phyloP scores from a whole-genome alignment of 352 stramenopile genomes.

The Halophytophthora batemanensis region DNA sequence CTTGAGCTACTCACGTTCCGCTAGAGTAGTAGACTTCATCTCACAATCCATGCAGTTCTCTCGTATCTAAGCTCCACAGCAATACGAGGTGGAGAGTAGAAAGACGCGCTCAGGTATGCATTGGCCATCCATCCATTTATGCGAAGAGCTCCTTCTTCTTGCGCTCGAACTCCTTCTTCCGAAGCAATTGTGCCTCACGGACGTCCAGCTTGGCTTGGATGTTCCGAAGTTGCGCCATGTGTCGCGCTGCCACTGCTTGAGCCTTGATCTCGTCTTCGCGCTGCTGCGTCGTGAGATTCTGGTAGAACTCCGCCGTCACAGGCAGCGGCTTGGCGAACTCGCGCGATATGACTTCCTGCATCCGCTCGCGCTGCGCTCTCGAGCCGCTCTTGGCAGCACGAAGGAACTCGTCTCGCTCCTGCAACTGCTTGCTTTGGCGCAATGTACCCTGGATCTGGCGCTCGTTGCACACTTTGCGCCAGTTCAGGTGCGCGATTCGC shows the following conservation, averaged over 20 bases:
- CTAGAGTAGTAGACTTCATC: conserved; percentile 13
- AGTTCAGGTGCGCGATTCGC: conserved; percentile 63
- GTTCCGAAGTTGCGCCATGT: conserved; percentile 46
- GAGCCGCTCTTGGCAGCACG: conserved; percentile 38
- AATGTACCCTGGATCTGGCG: conserved; percentile 64
- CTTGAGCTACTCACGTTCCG: conserved; percentile 89
- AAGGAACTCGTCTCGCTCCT: conserved; percentile 61
- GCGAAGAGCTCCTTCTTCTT: conserved; percentile 64
- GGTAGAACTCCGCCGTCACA: conserved; percentile 38
- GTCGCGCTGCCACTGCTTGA: conserved; percentile 25
- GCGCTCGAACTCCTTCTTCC: conserved; percentile 58
- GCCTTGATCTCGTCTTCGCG: conserved; percentile 28
- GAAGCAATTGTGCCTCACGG: conserved; percentile 32
- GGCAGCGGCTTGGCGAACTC: conserved; percentile 57
- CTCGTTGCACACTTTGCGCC: conserved; percentile 72
- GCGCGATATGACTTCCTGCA: conserved; percentile 49
- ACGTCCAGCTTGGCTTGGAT: conserved; percentile 55
- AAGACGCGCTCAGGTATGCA: too few species aligned
- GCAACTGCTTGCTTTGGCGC: conserved; percentile 52
- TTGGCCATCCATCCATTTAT: conserved; percentile 1
- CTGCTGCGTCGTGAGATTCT: conserved; percentile 22
- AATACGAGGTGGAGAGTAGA: too few species aligned
- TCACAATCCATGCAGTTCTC: too few species aligned
- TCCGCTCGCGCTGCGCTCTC: conserved; percentile 40
- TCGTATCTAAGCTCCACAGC: too few species aligned